Conservation (phyloP, 768 basidiomycete species). For the Lenzites betulinus region DNA sequence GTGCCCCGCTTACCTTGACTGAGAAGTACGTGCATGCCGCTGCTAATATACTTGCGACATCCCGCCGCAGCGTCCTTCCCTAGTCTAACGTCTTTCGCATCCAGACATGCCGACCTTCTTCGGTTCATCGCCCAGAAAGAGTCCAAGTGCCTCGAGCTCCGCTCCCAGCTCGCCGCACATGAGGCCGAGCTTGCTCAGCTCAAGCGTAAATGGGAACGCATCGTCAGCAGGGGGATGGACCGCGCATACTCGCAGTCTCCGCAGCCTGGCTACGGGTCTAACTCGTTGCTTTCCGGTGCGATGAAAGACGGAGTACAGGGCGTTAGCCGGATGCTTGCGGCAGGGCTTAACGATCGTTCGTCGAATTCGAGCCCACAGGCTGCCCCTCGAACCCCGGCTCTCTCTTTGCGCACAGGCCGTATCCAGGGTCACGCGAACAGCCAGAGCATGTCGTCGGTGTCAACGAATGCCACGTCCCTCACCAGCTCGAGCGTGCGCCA, state of each 20-base stretch:
- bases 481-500: constrained; percentile 38
- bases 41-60: background rate
- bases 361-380: constrained; percentile 25
- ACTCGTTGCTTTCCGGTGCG: constrained; percentile 14
- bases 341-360: constrained; percentile 40
- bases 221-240: constrained; percentile 66
- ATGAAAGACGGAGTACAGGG: constrained; percentile 68
- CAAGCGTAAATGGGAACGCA: constrained; percentile 84
- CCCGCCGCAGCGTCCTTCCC: background rate
- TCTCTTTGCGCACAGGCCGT: constrained; percentile 13
- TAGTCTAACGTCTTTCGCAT: background rate
- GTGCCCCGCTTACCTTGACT: constrained; percentile 57
- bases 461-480: constrained; percentile 30
- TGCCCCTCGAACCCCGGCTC: constrained; percentile 11
- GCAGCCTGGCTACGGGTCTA: constrained; percentile 34
- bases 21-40: constrained; percentile 59
- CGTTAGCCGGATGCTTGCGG: constrained; percentile 56
- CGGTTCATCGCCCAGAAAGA: constrained; percentile 88
- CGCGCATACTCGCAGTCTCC: constrained; percentile 31
- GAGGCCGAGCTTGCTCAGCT: constrained; percentile 74
- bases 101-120: constrained; percentile 78
- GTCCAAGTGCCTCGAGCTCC: constrained; percentile 78
- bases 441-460: constrained; percentile 37
- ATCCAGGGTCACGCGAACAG: constrained; percentile 24
- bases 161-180: constrained; percentile 69